Evolutionary conservation across 2,329 filamentous ascomycete genomes (phyloP).

Genomic region (Monilinia fructicola): DNA sequence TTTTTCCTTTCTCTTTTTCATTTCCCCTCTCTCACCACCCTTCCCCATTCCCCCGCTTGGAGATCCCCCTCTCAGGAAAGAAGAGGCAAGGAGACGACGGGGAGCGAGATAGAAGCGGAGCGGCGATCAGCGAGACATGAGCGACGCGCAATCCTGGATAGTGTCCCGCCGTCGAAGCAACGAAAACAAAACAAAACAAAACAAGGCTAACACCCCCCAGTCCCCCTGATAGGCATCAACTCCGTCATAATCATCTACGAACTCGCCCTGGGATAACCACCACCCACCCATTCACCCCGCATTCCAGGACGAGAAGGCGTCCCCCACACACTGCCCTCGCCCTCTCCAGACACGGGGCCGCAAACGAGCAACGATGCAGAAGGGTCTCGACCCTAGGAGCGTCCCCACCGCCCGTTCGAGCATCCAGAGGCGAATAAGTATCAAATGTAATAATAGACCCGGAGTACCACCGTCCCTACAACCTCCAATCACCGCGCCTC

Average conservation of each 20-base stretch:
- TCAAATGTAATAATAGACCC: background rate
- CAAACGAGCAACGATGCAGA: background rate
- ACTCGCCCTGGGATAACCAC: conserved; percentile 63
- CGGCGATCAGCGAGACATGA: background rate
- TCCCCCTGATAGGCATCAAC: conserved; percentile 83
- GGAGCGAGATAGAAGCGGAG: background rate
- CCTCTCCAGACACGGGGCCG: background rate
- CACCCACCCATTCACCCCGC: background rate
- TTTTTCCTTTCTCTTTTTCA: conserved; percentile 32
- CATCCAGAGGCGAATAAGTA: background rate
- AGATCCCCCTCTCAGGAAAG: background rate
- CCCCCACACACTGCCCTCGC: too few species aligned
- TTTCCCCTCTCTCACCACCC: background rate
- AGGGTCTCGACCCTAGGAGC: too few species aligned
- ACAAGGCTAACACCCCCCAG: conserved; percentile 45
- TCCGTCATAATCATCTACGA: conserved; percentile 81
- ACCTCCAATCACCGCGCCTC: too few species aligned
- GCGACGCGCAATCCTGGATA: too few species aligned
- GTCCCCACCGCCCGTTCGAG: too few species aligned
- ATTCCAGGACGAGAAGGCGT: background rate
- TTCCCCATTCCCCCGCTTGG: background rate
- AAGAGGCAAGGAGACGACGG: background rate
- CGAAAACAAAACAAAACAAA: background rate
- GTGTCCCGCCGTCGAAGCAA: background rate
- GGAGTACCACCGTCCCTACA: too few species aligned